A percentile compares a stretch with the other conserved stretches of the same genome.
Evolutionary conservation across 1,139 yeast species (phyloP).

Genomic region (Taphrina betulina): DNA sequence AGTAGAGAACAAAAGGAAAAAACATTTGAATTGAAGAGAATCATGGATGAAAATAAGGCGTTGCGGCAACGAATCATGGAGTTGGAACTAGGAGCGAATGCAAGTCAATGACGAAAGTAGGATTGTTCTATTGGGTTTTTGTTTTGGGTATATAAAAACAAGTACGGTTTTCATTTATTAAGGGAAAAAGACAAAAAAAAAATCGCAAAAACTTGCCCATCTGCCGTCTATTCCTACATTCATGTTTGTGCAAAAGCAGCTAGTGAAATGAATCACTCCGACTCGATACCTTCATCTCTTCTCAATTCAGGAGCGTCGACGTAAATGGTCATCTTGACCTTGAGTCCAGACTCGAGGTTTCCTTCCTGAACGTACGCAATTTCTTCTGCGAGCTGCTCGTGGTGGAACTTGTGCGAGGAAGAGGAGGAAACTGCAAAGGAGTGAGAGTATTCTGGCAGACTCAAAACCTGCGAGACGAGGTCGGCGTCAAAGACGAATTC

Average conservation of each 20-base stretch:
- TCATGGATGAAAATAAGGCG: slow-evolving; percentile 9
- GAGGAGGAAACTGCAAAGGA: not conserved
- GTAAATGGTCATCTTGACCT: not conserved
- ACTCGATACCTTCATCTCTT: not conserved
- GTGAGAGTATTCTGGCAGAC: not conserved
- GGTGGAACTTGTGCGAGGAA: not conserved
- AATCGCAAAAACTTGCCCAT: no score
- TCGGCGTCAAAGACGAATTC: slow-evolving; percentile 8
- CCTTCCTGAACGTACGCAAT: slow-evolving; percentile 3
- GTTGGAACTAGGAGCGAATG: slow-evolving; percentile 20
- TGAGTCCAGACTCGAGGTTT: slow-evolving; percentile 5
- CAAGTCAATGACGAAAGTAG: not conserved
- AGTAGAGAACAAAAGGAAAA: slow-evolving; percentile 2
- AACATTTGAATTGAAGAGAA: slow-evolving; percentile 7
- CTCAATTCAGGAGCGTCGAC: slow-evolving; percentile 4
- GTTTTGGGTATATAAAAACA: no score
- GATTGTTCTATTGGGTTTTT: no score
- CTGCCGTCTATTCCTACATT: no score
- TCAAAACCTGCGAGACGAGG: slow-evolving; percentile 1
- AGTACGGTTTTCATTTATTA: no score
- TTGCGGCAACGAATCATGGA: slow-evolving; percentile 13
- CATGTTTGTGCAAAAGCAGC: no score
- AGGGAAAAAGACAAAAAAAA: no score
- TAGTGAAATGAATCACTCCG: no score
- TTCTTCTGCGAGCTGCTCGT: not conserved